These are phyloP conservation scores for Arachnomyces sp. DNA, from an alignment of 2,329 filamentous ascomycete species.

Conservation along the genomic window DNA sequence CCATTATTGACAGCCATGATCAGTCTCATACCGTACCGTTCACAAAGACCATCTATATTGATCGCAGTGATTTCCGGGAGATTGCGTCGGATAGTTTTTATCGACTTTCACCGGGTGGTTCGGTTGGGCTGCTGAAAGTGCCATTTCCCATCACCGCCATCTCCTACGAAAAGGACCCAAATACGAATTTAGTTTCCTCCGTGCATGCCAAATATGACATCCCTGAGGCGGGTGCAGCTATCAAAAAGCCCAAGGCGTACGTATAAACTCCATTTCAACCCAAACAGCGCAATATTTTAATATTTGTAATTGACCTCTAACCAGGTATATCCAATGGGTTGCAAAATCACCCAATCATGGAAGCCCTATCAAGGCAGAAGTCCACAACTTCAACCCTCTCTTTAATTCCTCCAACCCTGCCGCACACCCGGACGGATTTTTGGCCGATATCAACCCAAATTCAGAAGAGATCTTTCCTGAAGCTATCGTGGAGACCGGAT, in stretches of 20 bases:
- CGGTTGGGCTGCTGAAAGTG: slow-evolving; percentile 64
- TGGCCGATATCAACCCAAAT: slow-evolving; percentile 75
- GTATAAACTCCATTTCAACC: slow-evolving; percentile 1
- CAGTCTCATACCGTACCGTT: slow-evolving; percentile 52
- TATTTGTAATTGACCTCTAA: neutral
- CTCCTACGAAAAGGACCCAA: slow-evolving; percentile 59
- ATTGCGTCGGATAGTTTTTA: slow-evolving; percentile 67
- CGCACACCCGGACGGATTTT: slow-evolving; percentile 67
- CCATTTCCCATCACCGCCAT: slow-evolving; percentile 63
- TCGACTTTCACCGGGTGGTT: slow-evolving; percentile 66
- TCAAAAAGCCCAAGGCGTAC: slow-evolving; percentile 62
- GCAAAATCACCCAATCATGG: slow-evolving; percentile 57
- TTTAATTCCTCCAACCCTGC: slow-evolving; percentile 84
- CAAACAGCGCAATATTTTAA: neutral
- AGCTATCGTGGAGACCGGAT: slow-evolving; percentile 75
- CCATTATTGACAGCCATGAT: slow-evolving; percentile 2
- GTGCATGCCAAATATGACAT: slow-evolving; percentile 63
- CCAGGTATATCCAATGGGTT: slow-evolving; percentile 76
- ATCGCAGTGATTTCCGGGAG: slow-evolving; percentile 69
- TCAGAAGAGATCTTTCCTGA: slow-evolving; percentile 72
- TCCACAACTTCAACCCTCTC: slow-evolving; percentile 69
- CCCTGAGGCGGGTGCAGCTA: slow-evolving; percentile 55
- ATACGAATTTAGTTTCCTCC: slow-evolving; percentile 57
- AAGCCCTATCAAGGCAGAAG: slow-evolving; percentile 58
- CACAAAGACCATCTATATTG: slow-evolving; percentile 76